A percentile compares a stretch with the other conserved stretches of the same genome.
phyloP scores from a whole-genome alignment of 768 basidiomycete species.

The Suillus alpinus region DNA sequence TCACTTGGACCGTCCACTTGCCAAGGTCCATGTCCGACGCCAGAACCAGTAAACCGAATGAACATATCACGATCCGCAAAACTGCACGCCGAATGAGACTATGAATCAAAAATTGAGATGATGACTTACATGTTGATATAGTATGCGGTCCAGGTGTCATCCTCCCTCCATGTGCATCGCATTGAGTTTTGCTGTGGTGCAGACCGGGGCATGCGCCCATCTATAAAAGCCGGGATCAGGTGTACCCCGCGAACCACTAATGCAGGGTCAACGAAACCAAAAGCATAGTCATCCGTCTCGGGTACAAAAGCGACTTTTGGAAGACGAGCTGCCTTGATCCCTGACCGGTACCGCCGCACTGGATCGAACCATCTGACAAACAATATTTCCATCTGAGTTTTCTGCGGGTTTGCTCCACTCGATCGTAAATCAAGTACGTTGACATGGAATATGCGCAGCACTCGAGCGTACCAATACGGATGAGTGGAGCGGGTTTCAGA shows the following conservation, averaged over 20 bases:
- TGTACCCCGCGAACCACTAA: constrained; percentile 39
- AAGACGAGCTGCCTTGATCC: constrained; percentile 28
- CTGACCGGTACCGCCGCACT: constrained; percentile 20
- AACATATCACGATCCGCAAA: constrained; percentile 24
- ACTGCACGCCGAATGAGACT: neutral
- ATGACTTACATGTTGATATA: constrained; percentile 28
- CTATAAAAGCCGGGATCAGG: constrained; percentile 39
- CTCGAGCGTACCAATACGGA: constrained; percentile 37
- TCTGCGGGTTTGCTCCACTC: neutral
- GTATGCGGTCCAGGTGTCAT: constrained; percentile 18
- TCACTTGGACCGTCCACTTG: too few species aligned
- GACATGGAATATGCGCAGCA: constrained; percentile 31
- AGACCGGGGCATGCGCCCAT: constrained; percentile 10
- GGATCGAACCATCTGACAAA: constrained; percentile 40
- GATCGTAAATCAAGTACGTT: neutral
- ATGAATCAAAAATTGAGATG: neutral
- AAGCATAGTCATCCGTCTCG: constrained; percentile 24
- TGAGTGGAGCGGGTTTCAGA: constrained; percentile 17
- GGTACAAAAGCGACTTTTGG: constrained; percentile 33
- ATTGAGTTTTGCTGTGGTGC: neutral
- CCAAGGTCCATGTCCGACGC: constrained; percentile 24
- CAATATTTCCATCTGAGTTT: constrained; percentile 35
- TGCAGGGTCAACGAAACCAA: constrained; percentile 46
- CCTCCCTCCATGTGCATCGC: neutral
- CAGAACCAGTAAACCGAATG: constrained; percentile 24